phyloP scores from a whole-genome alignment of 306 rosid species.

The Canavalia ensiformis region DNA sequence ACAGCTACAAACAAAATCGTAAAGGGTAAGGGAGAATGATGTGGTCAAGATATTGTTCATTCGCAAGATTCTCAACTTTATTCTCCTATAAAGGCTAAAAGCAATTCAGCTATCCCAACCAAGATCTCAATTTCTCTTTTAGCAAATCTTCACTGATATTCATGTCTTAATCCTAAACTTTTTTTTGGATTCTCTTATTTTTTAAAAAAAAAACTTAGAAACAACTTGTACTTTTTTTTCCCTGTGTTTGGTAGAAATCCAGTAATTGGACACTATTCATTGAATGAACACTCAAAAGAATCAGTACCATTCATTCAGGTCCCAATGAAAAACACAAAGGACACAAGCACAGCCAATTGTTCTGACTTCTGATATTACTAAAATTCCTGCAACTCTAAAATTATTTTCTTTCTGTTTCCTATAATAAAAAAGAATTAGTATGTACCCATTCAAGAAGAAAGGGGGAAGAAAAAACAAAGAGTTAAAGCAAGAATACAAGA shows the following conservation, averaged over 20 bases:
- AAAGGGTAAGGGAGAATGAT: slow-evolving; percentile 43
- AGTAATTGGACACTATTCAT: background rate
- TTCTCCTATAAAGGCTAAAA: slow-evolving; percentile 52
- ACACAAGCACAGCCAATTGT: slow-evolving; percentile 11
- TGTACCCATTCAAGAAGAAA: slow-evolving; percentile 53
- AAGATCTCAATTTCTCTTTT: slow-evolving; percentile 41
- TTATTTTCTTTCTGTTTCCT: slow-evolving; percentile 26
- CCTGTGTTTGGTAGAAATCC: background rate
- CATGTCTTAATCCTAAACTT: slow-evolving; percentile 41
- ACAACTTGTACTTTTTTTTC: slow-evolving; percentile 4
- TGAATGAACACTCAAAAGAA: background rate
- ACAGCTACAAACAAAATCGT: slow-evolving; percentile 46
- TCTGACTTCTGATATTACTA: slow-evolving; percentile 38
- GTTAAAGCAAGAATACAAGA: slow-evolving; percentile 5
- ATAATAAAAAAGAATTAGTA: slow-evolving; percentile 47
- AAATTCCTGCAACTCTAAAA: slow-evolving; percentile 42
- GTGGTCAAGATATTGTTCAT: slow-evolving; percentile 49
- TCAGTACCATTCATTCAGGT: background rate
- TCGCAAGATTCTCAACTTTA: slow-evolving; percentile 51
- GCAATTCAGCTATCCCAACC: slow-evolving; percentile 46
- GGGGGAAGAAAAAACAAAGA: slow-evolving; percentile 4
- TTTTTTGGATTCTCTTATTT: background rate
- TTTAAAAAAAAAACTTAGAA: background rate
- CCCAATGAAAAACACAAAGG: background rate
- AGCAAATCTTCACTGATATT: slow-evolving; percentile 56